A percentile compares a stretch with the other conserved stretches of the same genome.
Evolutionary conservation across 2,329 filamentous ascomycete species (phyloP).

Genomic region (Fusarium luffae): DNA sequence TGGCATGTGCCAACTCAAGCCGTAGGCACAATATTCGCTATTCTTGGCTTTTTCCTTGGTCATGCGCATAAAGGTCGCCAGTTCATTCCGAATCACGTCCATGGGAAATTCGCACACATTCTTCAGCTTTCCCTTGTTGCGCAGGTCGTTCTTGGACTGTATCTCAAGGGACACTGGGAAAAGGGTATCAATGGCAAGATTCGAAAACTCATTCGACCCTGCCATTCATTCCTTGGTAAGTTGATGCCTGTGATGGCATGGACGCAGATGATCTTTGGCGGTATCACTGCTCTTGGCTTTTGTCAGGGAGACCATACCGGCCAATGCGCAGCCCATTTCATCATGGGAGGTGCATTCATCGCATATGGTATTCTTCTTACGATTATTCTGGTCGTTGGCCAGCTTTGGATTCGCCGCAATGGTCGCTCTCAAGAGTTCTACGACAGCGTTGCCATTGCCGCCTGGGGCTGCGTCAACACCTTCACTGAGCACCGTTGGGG

Average conservation of each 20-base stretch:
- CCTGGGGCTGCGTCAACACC: constrained; percentile 97
- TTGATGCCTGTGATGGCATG: constrained; percentile 86
- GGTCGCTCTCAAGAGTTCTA: constrained; percentile 97
- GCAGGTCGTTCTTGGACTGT: constrained; percentile 85
- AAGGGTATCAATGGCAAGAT: constrained; percentile 84
- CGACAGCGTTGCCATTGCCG: constrained; percentile 88
- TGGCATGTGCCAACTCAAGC: constrained; percentile 95
- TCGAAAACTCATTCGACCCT: constrained; percentile 74
- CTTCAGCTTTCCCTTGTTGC: constrained; percentile 82
- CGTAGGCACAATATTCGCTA: constrained; percentile 77
- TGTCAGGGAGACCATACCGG: constrained; percentile 91
- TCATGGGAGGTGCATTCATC: constrained; percentile 98
- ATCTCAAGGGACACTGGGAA: constrained; percentile 89
- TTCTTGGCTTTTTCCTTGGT: constrained; percentile 89
- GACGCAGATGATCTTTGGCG: constrained; percentile 96
- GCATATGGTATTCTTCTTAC: constrained; percentile 90
- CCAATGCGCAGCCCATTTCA: constrained; percentile 96
- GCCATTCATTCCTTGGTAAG: constrained; percentile 87
- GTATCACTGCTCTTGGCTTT: constrained; percentile 91
- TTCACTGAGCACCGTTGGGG: constrained; percentile 99
- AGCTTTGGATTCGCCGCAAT: constrained; percentile 83
- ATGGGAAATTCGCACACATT: constrained; percentile 81
- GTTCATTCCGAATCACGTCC: constrained; percentile 80
- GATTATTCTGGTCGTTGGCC: constrained; percentile 87
- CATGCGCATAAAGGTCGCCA: constrained; percentile 90